phyloP scores from a whole-genome alignment of 1,139 yeast genomes.

The Blastobotrys aristatus region DNA sequence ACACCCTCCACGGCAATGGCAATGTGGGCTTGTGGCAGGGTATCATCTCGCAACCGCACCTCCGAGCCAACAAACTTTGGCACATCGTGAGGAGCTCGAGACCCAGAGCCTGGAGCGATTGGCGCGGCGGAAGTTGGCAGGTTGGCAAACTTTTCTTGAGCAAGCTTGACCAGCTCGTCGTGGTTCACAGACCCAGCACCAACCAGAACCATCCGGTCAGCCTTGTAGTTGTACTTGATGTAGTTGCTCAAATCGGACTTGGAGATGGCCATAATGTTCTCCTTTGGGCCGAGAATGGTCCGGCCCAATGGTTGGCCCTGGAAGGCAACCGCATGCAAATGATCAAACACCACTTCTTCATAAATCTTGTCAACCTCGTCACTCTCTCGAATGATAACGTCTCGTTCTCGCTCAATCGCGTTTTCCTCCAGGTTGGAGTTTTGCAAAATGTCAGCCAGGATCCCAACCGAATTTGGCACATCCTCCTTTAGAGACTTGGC shows the following conservation, averaged over 20 bases:
- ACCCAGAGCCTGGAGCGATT: slow-evolving; percentile 64
- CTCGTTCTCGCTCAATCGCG: slow-evolving; percentile 93
- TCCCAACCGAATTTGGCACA: slow-evolving; percentile 80
- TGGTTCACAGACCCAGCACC: slow-evolving; percentile 95
- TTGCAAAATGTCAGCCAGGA: slow-evolving; percentile 83
- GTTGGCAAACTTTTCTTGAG: slow-evolving; percentile 70
- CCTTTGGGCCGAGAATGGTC: slow-evolving; percentile 94
- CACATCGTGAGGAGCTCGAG: slow-evolving; percentile 54
- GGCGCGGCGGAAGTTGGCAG: slow-evolving; percentile 62
- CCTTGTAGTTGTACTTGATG: slow-evolving; percentile 82
- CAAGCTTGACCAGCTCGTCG: slow-evolving; percentile 70
- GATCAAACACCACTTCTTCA: slow-evolving; percentile 97
- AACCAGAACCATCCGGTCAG: slow-evolving; percentile 95
- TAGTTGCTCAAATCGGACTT: slow-evolving; percentile 72
- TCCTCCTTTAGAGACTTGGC: slow-evolving; percentile 82
- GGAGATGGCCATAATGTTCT: slow-evolving; percentile 74
- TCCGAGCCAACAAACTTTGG: slow-evolving; percentile 87
- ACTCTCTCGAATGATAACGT: slow-evolving; percentile 90
- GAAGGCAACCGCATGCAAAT: slow-evolving; percentile 87
- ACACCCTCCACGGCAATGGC: slow-evolving; percentile 98
- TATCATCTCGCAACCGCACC: slow-evolving; percentile 71
- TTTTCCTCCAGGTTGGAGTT: slow-evolving; percentile 72
- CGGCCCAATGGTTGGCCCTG: slow-evolving; percentile 91
- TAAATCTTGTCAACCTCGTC: slow-evolving; percentile 98
- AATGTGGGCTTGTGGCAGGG: slow-evolving; percentile 84